Conservation (phyloP, 2,329 filamentous ascomycete genomes). For the Hypoxylon sp. region DNA sequence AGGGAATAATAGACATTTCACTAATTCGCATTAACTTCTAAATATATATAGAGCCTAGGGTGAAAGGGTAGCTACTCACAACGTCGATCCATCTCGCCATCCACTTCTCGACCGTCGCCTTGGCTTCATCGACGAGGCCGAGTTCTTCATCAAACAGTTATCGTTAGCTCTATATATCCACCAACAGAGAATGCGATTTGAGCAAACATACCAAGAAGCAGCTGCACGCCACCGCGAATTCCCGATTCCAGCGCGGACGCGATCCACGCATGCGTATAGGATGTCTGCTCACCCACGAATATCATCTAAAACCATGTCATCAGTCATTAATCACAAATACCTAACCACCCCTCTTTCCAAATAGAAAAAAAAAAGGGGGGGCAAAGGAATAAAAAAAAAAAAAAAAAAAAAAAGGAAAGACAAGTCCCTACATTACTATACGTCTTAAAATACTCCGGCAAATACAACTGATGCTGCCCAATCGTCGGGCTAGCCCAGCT, state of each 20-base stretch:
- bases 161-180: slow-evolving; percentile 16
- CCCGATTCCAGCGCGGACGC: slow-evolving; percentile 76
- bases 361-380: not conserved
- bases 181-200: not conserved
- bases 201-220: slow-evolving; percentile 67
- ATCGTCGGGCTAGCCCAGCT: slow-evolving; percentile 73
- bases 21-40: slow-evolving; percentile 10
- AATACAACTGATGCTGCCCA: slow-evolving; percentile 77
- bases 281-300: slow-evolving; percentile 80
- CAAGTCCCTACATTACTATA: slow-evolving; percentile 66
- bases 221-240: slow-evolving; percentile 74
- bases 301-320: slow-evolving; percentile 60
- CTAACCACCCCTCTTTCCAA: not conserved
- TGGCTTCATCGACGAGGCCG: slow-evolving; percentile 79
- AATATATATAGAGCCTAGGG: not conserved
- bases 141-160: slow-evolving; percentile 59
- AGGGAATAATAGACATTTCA: not conserved
- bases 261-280: slow-evolving; percentile 81
- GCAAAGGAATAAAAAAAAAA: not conserved
- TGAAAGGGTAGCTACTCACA: slow-evolving; percentile 38
- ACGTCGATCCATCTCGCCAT: slow-evolving; percentile 77
- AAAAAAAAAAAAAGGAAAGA: slow-evolving; percentile 6
- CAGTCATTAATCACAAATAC: not conserved
- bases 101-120: slow-evolving; percentile 74
- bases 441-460: slow-evolving; percentile 81